phyloP scores from a whole-genome alignment of 495 filamentous ascomycete genomes.

The Haplographium delicatum region DNA sequence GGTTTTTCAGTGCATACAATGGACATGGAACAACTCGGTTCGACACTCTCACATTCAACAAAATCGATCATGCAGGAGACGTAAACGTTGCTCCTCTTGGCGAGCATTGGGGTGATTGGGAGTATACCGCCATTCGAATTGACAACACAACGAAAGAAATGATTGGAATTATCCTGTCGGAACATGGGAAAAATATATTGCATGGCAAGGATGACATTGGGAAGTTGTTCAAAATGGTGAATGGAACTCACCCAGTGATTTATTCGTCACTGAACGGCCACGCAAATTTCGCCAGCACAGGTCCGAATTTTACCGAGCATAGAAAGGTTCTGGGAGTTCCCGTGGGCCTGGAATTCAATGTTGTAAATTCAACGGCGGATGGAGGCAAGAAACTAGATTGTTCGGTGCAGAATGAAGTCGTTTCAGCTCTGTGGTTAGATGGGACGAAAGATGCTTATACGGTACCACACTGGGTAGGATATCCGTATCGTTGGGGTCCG shows the following conservation, averaged over 20 bases:
- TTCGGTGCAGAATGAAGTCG: conserved; percentile 6
- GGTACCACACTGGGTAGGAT: conserved; percentile 12
- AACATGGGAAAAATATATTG: conserved; percentile 10
- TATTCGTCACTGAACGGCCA: conserved; percentile 18
- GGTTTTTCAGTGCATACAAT: conserved; percentile 16
- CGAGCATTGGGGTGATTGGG: conserved; percentile 18
- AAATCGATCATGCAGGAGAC: conserved; percentile 7
- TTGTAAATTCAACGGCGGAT: conserved; percentile 13
- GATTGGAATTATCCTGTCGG: conserved; percentile 8
- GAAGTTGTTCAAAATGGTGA: not conserved
- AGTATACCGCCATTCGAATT: conserved; percentile 13
- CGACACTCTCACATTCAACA: conserved; percentile 5
- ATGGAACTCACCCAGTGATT: conserved; percentile 12
- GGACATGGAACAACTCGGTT: conserved; percentile 13
- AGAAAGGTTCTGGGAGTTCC: conserved; percentile 11
- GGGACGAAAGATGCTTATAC: conserved; percentile 2
- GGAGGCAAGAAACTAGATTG: conserved; percentile 8
- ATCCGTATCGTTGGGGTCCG: conserved; percentile 21
- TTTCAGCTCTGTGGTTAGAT: conserved; percentile 8
- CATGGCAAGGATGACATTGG: not conserved
- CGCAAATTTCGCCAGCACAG: conserved; percentile 13
- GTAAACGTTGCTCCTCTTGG: conserved; percentile 15
- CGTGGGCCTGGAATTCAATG: conserved; percentile 12
- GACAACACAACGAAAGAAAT: conserved; percentile 18
- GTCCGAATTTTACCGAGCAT: conserved; percentile 10